Percentiles rank a stretch among this genome's conserved stretches.
Evolutionary conservation across 2,329 filamentous ascomycete genomes (phyloP).

Genomic region (Kalmusia sp.): DNA sequence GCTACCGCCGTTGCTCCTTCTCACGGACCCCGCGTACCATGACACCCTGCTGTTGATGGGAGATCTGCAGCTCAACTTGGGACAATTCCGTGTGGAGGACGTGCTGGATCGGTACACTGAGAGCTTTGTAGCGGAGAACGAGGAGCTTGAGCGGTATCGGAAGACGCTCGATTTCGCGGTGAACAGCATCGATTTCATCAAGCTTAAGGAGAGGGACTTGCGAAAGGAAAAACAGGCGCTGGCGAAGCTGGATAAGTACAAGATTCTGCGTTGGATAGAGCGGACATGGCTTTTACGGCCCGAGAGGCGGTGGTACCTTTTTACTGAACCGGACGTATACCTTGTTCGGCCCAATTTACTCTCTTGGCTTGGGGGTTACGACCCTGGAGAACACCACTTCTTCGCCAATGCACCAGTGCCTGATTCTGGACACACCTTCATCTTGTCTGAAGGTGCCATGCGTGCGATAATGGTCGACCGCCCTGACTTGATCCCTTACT

Average conservation of each 20-base stretch:
- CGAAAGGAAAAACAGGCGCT: constrained; percentile 27
- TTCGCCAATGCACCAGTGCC: constrained; percentile 53
- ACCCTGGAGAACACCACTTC: constrained; percentile 58
- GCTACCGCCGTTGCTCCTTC: neutral
- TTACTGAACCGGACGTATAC: constrained; percentile 67
- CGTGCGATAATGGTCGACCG: constrained; percentile 51
- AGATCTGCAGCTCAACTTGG: constrained; percentile 44
- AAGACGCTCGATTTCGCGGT: constrained; percentile 40
- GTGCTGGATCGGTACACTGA: constrained; percentile 40
- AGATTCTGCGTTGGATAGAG: constrained; percentile 46
- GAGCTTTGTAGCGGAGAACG: constrained; percentile 34
- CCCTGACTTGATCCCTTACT: constrained; percentile 47
- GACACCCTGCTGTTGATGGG: constrained; percentile 47
- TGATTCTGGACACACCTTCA: constrained; percentile 57
- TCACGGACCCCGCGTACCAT: constrained; percentile 34
- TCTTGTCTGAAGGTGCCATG: constrained; percentile 60
- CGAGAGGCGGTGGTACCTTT: constrained; percentile 64
- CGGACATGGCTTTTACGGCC: constrained; percentile 46
- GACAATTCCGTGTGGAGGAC: constrained; percentile 45
- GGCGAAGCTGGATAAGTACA: constrained; percentile 46
- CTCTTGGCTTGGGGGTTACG: constrained; percentile 59
- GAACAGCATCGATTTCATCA: constrained; percentile 33
- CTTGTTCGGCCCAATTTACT: constrained; percentile 61
- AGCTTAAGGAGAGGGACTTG: constrained; percentile 25
- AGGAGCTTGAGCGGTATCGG: constrained; percentile 47